Conservation (phyloP, 805 yeast species). For the Maudiozyma serrabonitensis region DNA sequence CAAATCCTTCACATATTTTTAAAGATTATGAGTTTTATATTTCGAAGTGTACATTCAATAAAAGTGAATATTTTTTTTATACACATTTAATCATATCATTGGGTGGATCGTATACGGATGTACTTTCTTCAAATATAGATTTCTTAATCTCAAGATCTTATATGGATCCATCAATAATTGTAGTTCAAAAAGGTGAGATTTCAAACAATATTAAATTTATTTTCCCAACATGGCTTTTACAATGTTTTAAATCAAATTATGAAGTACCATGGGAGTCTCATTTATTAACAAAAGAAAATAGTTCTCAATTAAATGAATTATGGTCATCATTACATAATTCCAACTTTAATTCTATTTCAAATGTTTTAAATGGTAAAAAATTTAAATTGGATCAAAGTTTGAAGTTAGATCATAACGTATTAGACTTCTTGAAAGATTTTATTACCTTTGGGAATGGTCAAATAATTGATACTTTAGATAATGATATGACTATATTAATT, state of each 20-base stretch:
- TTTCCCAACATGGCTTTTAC: conserved; percentile 73
- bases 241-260: conserved; percentile 38
- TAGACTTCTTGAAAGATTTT: not conserved
- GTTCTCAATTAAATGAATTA: not conserved
- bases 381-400: not conserved
- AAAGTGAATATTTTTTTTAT: conserved; percentile 57
- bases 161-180: conserved; percentile 51
- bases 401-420: not conserved
- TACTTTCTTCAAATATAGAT: not conserved
- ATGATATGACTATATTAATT: not conserved
- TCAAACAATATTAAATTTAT: conserved; percentile 37
- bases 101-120: conserved; percentile 44
- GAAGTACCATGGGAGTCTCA: not conserved
- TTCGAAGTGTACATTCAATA: conserved; percentile 48
- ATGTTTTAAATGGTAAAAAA: not conserved
- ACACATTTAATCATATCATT: conserved; percentile 47
- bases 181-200: conserved; percentile 32
- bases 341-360: not conserved
- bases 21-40: conserved; percentile 52
- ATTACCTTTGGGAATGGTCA: not conserved
- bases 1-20: conserved; percentile 57
- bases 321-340: not conserved
- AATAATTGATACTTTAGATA: not conserved
- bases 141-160: conserved; percentile 50
- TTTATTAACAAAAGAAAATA: not conserved